Base-by-base conservation (phyloP, 2,329 filamentous ascomycete genomes). In the Ophiocordyceps camponoti-leonardi region DNA sequence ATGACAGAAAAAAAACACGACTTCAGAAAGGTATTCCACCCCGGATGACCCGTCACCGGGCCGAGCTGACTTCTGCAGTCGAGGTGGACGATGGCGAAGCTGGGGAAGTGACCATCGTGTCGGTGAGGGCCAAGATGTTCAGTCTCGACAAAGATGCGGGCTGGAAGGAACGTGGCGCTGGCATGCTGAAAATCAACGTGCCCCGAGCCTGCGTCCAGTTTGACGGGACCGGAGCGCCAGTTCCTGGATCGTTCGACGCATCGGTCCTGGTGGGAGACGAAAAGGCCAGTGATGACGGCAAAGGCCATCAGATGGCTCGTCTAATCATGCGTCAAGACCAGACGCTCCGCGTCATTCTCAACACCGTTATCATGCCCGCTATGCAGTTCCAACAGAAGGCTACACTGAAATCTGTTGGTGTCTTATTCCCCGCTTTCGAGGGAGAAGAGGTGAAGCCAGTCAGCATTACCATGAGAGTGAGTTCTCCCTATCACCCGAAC, bases 261-360 rank as follows among this genome's bases (percentile, higher is more conserved):
- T 77, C 75, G 6, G 59, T 59, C 16, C 56, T 75, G 4, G 68
- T 71, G 44, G 61, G 68, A 3, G 66, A 71, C 18, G 64, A 67
- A 2, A 60, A 59, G 12, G 61, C 56, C 39, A 56, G 52, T 4
- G 54, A 52, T 19, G 57, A 51, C 2, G 43, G 48, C 8, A 50
- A 53, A 47, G 51, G 53, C 18, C 62, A 67, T 44, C 72, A 72
- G 51, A 67, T 76, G 47, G 72, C 81, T 22, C 82, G 90, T 40
- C 75, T 96, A 52, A 75, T 96, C 49, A 87, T 95, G 79, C 81
- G 90, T 18, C 86, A 93, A 52, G 88, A 95, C 56, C 86, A 87
- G 49, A 92, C 86, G 1, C 79, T 88, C 55, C 77, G 86, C 20
- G 79, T 96, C 45, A 80, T 94, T 49, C 69, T 96, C 44, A 96